phyloP scores from a whole-genome alignment of 75 land plant genomes.

The Cupressus sempervirens region DNA sequence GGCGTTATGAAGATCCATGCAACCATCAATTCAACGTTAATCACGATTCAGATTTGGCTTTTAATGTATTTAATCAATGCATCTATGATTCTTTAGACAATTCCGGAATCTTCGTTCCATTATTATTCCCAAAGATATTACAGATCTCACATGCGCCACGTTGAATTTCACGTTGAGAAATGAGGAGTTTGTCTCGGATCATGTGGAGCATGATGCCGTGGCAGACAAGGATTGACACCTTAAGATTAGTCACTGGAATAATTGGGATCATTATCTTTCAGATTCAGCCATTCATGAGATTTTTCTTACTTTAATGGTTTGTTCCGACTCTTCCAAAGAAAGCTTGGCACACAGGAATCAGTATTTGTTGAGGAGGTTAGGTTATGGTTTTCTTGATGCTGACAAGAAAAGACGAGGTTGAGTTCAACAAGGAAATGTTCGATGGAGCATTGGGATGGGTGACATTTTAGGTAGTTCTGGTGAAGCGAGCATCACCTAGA shows the following conservation, averaged over 20 bases:
- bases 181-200: background rate
- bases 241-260: background rate
- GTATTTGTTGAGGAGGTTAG: no score
- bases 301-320: background rate
- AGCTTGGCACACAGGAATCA: no score
- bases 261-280: background rate
- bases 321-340: background rate
- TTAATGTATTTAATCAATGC: background rate
- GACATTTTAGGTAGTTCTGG: no score
- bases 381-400: no score
- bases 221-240: background rate
- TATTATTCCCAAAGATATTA: background rate
- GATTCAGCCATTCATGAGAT: background rate
- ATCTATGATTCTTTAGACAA: background rate
- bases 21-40: background rate
- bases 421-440: no score
- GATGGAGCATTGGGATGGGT: no score
- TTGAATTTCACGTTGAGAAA: background rate
- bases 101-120: slow-evolving; percentile 6
- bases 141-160: background rate
- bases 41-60: background rate
- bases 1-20: background rate
- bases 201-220: background rate
- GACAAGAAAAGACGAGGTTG: no score
- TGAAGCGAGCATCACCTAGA: no score